Conservation (phyloP, 116 monocot genomes). For the Phalaenopsis hybrid region DNA sequence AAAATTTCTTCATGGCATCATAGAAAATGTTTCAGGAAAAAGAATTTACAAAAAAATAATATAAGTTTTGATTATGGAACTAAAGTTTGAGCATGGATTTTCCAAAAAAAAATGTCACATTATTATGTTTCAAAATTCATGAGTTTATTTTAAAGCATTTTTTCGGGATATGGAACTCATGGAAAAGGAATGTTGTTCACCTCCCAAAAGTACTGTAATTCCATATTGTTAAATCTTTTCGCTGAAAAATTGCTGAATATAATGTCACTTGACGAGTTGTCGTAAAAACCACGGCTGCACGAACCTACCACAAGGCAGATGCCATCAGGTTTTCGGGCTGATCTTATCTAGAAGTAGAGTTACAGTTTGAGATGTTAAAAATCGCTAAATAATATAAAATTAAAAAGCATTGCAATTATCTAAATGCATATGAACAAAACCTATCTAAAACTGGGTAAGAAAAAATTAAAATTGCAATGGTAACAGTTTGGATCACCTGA, state of each 20-base stretch:
- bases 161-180: slow-evolving; percentile 5
- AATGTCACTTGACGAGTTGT: slow-evolving; percentile 78
- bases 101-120: neutral
- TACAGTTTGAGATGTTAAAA: neutral
- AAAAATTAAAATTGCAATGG: neutral
- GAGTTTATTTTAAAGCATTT: neutral
- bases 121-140: neutral
- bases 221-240: slow-evolving; percentile 36
- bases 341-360: slow-evolving; percentile 51
- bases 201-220: slow-evolving; percentile 91
- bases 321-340: slow-evolving; percentile 84
- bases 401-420: neutral
- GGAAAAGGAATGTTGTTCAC: slow-evolving; percentile 21
- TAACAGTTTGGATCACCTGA: neutral
- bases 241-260: slow-evolving; percentile 71
- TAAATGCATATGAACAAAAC: no score
- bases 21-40: neutral
- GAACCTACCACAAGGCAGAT: slow-evolving; percentile 95
- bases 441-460: neutral
- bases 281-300: slow-evolving; percentile 65
- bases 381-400: neutral
- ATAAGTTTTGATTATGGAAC: neutral
- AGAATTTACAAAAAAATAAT: neutral
- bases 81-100: neutral
- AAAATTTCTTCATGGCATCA: neutral